A percentile compares a stretch with the other conserved stretches of the same genome.
These are phyloP conservation scores for Rubroboletus satanas DNA, from an alignment of 768 basidiomycete genomes.

Conservation along the genomic window DNA sequence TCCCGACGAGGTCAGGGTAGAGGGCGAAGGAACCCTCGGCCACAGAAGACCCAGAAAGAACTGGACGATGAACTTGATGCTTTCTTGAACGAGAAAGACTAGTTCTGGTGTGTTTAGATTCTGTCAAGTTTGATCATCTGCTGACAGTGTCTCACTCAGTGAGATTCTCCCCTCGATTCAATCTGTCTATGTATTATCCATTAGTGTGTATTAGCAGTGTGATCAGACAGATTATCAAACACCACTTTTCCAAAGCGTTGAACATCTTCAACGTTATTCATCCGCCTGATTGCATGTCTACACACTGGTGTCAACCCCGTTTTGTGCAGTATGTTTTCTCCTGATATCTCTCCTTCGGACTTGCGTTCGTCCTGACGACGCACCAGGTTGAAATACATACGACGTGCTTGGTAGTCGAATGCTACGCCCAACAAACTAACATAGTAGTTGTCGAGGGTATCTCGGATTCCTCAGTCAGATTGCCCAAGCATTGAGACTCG, in stretches of 20 bases:
- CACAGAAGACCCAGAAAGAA: slow-evolving; percentile 65
- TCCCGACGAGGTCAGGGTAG: slow-evolving; percentile 29
- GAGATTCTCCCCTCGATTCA: background rate
- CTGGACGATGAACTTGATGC: slow-evolving; percentile 82
- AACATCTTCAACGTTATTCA: background rate
- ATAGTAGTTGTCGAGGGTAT: background rate
- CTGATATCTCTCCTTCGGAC: background rate
- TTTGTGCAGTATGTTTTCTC: background rate
- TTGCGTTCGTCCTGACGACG: background rate
- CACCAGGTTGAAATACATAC: background rate
- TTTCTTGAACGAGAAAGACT: slow-evolving; percentile 57
- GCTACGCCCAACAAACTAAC: background rate
- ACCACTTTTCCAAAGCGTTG: slow-evolving; percentile 8
- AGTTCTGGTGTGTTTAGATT: slow-evolving; percentile 12
- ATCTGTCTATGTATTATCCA: background rate
- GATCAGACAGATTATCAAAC: slow-evolving; percentile 5
- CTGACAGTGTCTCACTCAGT: slow-evolving; percentile 4
- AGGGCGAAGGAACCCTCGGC: slow-evolving; percentile 39
- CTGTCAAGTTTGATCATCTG: background rate
- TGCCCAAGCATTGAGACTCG: background rate
- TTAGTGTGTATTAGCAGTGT: slow-evolving; percentile 4
- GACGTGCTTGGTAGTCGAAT: background rate
- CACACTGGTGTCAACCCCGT: no score
- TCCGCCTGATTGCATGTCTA: background rate
- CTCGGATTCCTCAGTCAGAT: background rate